Evolutionary conservation across 306 rosid species (phyloP), one percentile per base, ranked within the genome.

Genomic region (Vicia sativa): DNA sequence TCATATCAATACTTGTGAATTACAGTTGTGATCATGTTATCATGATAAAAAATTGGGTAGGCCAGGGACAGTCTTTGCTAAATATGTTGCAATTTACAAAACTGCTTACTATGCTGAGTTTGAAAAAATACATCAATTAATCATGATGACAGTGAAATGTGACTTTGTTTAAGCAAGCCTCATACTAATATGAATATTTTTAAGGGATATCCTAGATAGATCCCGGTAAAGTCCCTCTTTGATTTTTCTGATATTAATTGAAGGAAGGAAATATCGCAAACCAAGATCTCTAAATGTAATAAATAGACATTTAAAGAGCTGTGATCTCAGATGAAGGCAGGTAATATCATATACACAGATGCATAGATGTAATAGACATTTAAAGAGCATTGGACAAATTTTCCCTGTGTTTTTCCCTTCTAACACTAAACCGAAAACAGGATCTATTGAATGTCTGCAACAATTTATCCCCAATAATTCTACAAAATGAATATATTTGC

Each of bases 401-500:
- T 35, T 61, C 28, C 7, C 41, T 78, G 38, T 31, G 46, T 35
- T 72, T 38, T 72, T 43, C 38, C 65, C 71, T 57, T 41, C 49
- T 18, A 35, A 18, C 69, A 52, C 52, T 31, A 37, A 61, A 74
- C 71, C 49, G 34, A 46, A 48, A 71, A 7, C 38, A 65, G 54
- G 37, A 70, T 37, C 23, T 50, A 28, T 34, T 56, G 19, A 65
- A 65, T 31, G 25, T 45, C 68, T 13, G 34, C 25, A 26, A 48
- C 58, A 28, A 60, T 62, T 62, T 48, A 44, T 68, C 50, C 11
- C 43, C 11, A 14, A 63, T 9, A 62, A 19, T 62, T 49, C 67
- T 37, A 42, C 59, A 54, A 54, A 23, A 54, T 54, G 60, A 15
- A 68, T 68, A 68, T 68, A 68, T 19, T 39, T 15, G 9, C 35